phyloP scores from a whole-genome alignment of 805 yeast genomes.

The Huiozyma naganishii region DNA sequence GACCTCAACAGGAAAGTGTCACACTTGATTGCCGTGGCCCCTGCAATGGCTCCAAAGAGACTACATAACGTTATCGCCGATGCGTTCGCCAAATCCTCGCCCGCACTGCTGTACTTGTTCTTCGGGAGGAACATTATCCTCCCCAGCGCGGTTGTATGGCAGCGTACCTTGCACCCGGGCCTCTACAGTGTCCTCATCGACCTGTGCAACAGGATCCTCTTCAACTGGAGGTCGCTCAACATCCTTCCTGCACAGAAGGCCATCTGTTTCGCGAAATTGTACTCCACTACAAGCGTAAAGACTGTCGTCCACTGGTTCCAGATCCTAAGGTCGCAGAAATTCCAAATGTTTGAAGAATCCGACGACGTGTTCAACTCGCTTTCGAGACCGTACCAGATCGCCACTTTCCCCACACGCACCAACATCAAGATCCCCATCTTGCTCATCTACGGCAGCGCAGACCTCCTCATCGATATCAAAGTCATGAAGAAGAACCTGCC shows the following conservation, averaged over 20 bases:
- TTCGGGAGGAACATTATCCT: slow-evolving; percentile 69
- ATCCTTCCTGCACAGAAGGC: slow-evolving; percentile 65
- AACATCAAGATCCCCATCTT: slow-evolving; percentile 64
- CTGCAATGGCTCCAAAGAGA: slow-evolving; percentile 89
- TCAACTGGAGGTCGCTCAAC: slow-evolving; percentile 70
- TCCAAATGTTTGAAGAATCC: slow-evolving; percentile 82
- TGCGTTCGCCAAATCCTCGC: slow-evolving; percentile 64
- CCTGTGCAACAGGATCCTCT: slow-evolving; percentile 50
- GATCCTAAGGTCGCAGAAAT: slow-evolving; percentile 62
- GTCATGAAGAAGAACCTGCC: slow-evolving; percentile 67
- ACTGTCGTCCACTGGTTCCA: slow-evolving; percentile 95
- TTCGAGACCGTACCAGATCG: slow-evolving; percentile 27
- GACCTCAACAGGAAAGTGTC: slow-evolving; percentile 45
- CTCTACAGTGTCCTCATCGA: slow-evolving; percentile 47
- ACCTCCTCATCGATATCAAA: slow-evolving; percentile 78
- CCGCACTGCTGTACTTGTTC: slow-evolving; percentile 53
- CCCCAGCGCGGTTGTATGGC: slow-evolving; percentile 76
- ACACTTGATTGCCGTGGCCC: slow-evolving; percentile 73
- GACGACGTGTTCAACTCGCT: slow-evolving; percentile 30
- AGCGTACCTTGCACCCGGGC: slow-evolving; percentile 30
- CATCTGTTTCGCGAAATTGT: slow-evolving; percentile 75
- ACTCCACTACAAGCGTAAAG: slow-evolving; percentile 86
- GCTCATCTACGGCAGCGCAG: slow-evolving; percentile 68
- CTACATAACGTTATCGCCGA: slow-evolving; percentile 68
- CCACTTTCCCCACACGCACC: slow-evolving; percentile 45